Evolutionary conservation across 2,329 filamentous ascomycete genomes (phyloP), one percentile per base, ranked within the genome.

Genomic region (Alternaria brassicae): DNA sequence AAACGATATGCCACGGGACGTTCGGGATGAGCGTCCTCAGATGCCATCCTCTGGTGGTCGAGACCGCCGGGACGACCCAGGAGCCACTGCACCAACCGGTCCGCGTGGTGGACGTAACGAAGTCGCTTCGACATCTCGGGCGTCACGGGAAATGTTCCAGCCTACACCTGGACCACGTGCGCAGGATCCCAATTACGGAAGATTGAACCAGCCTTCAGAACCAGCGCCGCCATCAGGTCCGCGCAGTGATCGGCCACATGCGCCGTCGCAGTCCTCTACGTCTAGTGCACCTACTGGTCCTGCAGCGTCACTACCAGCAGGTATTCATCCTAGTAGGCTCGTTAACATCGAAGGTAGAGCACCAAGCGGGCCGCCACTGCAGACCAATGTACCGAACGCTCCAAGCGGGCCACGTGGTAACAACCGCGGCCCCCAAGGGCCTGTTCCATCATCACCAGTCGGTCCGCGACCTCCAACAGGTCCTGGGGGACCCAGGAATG

Each of bases 321-420:
- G 83, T 30, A 80, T 87, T 44, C 84, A 86, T 68, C 84, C 84
- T 10, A 85, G 85, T 66, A 80, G 85, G 36, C 72, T 85, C 44
- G 81, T 79, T 39, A 78, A 80, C 36, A 68, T 77, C 82, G 32
- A 77, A 78, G 47, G 60, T 51, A 30, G 49, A 27, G 55, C 40
- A 47, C 53, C 61, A 48, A 56, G 52, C 12, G 61, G 65, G 13
- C 65, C 69, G 6, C 60, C 72, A n/a, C 60, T 77, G 6, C 73
- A 76, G 44, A 76, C 71, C 2, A 75, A 77, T 41, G 58, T 77
- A 41, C 67, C 73, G 3, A 66, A 66, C 34, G 68, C 71, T 40
- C 75, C 76, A 39, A 77, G 73, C 51, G 77, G 77, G 17, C 77
- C 77, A 25, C 74, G 77, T 13, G 66, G 69, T 32, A 67, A 68